phyloP scores from a whole-genome alignment of 2,329 filamentous ascomycete genomes.

The Beauveria brongniartii region DNA sequence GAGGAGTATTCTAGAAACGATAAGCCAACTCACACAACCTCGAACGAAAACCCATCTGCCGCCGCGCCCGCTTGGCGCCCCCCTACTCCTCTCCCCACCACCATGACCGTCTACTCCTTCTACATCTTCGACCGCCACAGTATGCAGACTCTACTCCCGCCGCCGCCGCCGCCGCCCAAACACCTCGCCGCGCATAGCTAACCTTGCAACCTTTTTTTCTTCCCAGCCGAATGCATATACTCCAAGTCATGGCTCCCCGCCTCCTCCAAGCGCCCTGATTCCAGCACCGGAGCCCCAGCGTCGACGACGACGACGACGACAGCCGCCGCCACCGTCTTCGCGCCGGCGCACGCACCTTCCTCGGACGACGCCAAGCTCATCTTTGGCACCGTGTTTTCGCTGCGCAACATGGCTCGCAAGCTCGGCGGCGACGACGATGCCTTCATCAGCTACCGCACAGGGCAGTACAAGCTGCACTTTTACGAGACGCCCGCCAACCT shows the following conservation, averaged over 20 bases:
- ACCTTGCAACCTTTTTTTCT: neutral
- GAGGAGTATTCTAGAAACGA: neutral
- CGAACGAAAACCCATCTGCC: neutral
- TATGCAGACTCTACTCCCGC: constrained; percentile 34
- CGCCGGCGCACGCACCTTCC: constrained; percentile 24
- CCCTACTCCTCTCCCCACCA: constrained; percentile 17
- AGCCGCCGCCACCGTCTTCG: constrained; percentile 6
- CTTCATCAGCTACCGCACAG: constrained; percentile 89
- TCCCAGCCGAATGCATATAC: constrained; percentile 91
- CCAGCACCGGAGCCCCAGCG: constrained; percentile 14
- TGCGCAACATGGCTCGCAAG: constrained; percentile 95
- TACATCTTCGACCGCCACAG: constrained; percentile 99
- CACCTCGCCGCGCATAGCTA: neutral
- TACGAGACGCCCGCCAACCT: constrained; percentile 96
- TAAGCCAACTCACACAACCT: neutral
- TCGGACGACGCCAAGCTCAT: constrained; percentile 92
- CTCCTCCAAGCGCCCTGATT: constrained; percentile 32
- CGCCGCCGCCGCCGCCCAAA: neutral
- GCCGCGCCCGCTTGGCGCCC: neutral
- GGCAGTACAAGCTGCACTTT: constrained; percentile 96
- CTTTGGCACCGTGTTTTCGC: constrained; percentile 92
- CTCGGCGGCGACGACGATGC: constrained; percentile 89
- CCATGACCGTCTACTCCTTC: constrained; percentile 93
- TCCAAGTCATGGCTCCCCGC: constrained; percentile 70
- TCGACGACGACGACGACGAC: neutral